Conservation (phyloP, 306 rosid species). For the Parietaria judaica region DNA sequence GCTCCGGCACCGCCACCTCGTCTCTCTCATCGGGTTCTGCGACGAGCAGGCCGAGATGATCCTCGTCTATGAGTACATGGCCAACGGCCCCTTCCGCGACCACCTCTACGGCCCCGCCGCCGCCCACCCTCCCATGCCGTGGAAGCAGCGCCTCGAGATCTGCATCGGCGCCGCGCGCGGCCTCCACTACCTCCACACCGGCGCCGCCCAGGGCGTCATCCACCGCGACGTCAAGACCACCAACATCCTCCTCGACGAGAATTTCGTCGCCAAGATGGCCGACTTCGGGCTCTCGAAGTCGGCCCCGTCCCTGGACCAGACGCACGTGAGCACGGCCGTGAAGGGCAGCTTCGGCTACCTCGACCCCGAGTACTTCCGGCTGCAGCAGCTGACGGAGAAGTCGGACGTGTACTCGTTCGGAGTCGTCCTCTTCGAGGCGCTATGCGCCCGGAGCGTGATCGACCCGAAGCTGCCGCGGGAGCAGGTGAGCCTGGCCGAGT, state of each 20-base stretch:
- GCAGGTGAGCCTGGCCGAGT: slow-evolving; percentile 63
- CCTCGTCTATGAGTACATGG: slow-evolving; percentile 79
- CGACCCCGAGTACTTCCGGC: slow-evolving; percentile 73
- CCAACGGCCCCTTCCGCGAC: slow-evolving; percentile 72
- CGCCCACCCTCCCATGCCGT: slow-evolving; percentile 42
- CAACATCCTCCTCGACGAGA: slow-evolving; percentile 72
- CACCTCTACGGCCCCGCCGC: slow-evolving; percentile 58
- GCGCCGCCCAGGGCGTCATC: slow-evolving; percentile 63
- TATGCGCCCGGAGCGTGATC: slow-evolving; percentile 58
- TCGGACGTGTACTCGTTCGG: slow-evolving; percentile 86
- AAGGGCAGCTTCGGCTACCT: slow-evolving; percentile 92
- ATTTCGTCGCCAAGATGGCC: slow-evolving; percentile 62
- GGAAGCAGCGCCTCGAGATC: slow-evolving; percentile 75
- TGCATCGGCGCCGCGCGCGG: slow-evolving; percentile 90
- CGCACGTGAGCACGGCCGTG: slow-evolving; percentile 83
- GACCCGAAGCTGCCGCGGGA: slow-evolving; percentile 41
- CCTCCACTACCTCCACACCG: slow-evolving; percentile 82
- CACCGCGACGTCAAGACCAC: slow-evolving; percentile 90
- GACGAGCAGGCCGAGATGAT: slow-evolving; percentile 80
- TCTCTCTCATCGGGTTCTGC: slow-evolving; percentile 69
- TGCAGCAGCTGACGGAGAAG: slow-evolving; percentile 69
- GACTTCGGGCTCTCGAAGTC: slow-evolving; percentile 82
- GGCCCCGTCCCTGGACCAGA: slow-evolving; percentile 44
- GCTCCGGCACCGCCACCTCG: slow-evolving; percentile 82
- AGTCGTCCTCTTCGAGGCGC: slow-evolving; percentile 64